phyloP scores from a whole-genome alignment of 257 asterid genomes.

The Solanum pennellii region DNA sequence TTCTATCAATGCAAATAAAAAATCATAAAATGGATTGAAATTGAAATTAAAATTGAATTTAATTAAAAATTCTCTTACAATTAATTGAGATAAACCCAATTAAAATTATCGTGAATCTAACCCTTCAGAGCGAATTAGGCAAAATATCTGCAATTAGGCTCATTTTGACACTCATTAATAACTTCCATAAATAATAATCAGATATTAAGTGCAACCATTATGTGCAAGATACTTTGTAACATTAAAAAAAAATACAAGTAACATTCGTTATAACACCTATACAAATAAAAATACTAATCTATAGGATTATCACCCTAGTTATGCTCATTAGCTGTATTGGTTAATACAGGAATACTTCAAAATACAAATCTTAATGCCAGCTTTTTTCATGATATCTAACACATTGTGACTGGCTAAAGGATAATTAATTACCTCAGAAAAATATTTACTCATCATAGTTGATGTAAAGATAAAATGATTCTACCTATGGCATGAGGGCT shows the following conservation, averaged over 20 bases:
- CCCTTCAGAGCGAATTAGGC: too few relatives aligned
- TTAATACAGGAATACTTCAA: slow-evolving; percentile 4
- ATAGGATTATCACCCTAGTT: background rate
- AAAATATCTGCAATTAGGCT: too few relatives aligned
- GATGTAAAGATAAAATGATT: background rate
- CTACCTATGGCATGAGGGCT: too few relatives aligned
- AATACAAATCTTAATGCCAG: slow-evolving; percentile 26
- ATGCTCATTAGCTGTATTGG: slow-evolving; percentile 9
- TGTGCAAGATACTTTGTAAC: background rate
- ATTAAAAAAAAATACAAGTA: background rate
- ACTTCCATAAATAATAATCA: background rate
- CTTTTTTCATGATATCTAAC: slow-evolving; percentile 15
- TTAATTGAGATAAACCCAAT: too few relatives aligned
- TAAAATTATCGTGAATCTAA: too few relatives aligned
- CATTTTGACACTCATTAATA: background rate
- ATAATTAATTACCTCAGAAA: background rate
- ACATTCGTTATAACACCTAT: background rate
- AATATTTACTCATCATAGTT: background rate
- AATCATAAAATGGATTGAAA: too few relatives aligned
- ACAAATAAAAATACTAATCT: background rate
- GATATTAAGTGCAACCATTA: background rate
- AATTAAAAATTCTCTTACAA: too few relatives aligned
- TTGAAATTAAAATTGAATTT: too few relatives aligned
- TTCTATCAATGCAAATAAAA: too few relatives aligned
- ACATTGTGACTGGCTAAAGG: slow-evolving; percentile 14